Evolutionary conservation across 2,329 filamentous ascomycete genomes (phyloP).

Genomic region (Periconia sp.): DNA sequence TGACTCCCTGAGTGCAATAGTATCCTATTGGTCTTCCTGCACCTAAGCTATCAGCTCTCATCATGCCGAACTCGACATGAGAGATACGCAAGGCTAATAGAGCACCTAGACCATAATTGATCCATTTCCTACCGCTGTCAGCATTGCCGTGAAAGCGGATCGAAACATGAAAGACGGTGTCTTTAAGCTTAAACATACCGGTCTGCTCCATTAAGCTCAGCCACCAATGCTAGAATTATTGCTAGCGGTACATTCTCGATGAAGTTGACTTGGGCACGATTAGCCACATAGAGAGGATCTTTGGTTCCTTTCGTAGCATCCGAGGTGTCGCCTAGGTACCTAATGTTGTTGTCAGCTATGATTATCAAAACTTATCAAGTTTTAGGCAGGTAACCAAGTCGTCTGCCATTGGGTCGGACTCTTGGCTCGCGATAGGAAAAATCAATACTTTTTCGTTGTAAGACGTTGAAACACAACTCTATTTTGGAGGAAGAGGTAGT

Average conservation of each 20-base stretch:
- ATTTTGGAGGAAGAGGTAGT: conserved; percentile 50
- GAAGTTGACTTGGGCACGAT: conserved; percentile 50
- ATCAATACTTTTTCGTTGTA: conserved; percentile 35
- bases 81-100: conserved; percentile 48
- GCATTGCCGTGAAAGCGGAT: too few species aligned
- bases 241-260: conserved; percentile 52
- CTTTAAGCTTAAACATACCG: conserved; percentile 29
- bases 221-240: conserved; percentile 46
- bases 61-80: conserved; percentile 50
- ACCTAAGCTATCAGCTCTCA: conserved; percentile 25
- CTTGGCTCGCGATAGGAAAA: conserved; percentile 16
- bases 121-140: conserved; percentile 24
- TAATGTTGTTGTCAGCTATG: conserved; percentile 17
- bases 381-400: background rate
- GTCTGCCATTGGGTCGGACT: too few species aligned
- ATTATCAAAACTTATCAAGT: background rate
- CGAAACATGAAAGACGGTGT: background rate
- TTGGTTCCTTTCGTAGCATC: conserved; percentile 17
- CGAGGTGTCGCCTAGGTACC: conserved; percentile 32
- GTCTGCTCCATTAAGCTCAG: conserved; percentile 54
- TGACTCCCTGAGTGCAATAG: conserved; percentile 37
- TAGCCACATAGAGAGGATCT: conserved; percentile 44
- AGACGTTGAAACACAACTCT: conserved; percentile 47
- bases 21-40: conserved; percentile 34
- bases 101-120: conserved; percentile 47